A percentile compares a stretch with the other conserved stretches of the same genome.
Conservation (phyloP, 176 grass and related monocot species). For the Aegilops bicornis region DNA sequence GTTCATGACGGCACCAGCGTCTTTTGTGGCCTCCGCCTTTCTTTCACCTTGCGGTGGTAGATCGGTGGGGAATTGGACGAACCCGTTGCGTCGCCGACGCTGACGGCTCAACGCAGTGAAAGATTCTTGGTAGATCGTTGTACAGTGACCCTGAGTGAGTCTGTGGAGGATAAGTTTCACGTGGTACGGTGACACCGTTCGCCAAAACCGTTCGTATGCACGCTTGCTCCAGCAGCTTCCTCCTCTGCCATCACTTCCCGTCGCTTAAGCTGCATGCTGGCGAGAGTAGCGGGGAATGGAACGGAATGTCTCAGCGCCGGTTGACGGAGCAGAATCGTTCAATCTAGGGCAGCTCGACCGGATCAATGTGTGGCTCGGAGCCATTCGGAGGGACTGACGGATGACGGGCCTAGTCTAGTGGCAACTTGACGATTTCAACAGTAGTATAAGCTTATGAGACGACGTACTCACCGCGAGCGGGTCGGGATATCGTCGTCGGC, state of each 20-base stretch:
- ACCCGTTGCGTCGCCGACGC: neutral
- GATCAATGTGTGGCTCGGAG: neutral
- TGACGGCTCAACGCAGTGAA: neutral
- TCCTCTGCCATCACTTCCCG: neutral
- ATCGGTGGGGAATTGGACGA: neutral
- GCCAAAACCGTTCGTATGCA: neutral
- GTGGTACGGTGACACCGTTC: neutral
- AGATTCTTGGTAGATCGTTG: neutral
- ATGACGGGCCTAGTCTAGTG: neutral
- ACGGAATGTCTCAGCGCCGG: neutral
- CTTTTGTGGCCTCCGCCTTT: neutral
- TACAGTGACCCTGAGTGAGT: neutral
- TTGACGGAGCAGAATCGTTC: conserved; percentile 7
- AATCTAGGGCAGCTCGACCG: conserved; percentile 25
- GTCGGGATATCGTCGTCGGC: neutral
- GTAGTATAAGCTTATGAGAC: neutral
- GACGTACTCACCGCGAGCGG: neutral
- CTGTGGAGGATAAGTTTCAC: neutral
- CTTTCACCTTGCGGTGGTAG: neutral
- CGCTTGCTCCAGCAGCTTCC: neutral
- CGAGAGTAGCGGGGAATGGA: neutral
- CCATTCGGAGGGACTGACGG: neutral
- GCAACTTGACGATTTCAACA: conserved; percentile 14
- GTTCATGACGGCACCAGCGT: neutral
- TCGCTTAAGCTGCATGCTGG: neutral